Percentiles rank a stretch among this genome's conserved stretches.
Evolutionary conservation across 2,329 filamentous ascomycete genomes (phyloP).

Genomic region (Immersiporthe knoxdaviesiana): DNA sequence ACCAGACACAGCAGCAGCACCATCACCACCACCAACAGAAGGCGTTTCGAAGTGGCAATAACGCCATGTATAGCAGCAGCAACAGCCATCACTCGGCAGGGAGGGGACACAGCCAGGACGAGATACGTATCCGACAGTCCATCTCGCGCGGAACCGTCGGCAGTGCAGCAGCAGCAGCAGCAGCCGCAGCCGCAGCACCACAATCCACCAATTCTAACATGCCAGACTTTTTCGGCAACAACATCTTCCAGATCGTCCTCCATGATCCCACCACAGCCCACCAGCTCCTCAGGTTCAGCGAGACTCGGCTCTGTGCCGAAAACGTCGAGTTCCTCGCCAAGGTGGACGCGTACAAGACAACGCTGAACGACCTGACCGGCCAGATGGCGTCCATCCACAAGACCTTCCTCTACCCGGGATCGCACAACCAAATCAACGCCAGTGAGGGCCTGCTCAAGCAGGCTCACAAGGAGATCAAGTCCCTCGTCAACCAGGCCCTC

Average conservation of each 20-base stretch:
- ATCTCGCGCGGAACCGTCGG: conserved; percentile 20
- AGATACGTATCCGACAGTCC: conserved; percentile 18
- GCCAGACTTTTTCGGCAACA: conserved; percentile 47
- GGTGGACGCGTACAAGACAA: conserved; percentile 50
- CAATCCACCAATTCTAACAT: conserved; percentile 31
- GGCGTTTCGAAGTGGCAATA: conserved; percentile 14
- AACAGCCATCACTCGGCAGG: conserved; percentile 12
- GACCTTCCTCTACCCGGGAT: conserved; percentile 35
- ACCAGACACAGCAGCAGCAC: conserved; percentile 12
- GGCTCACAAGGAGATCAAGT: conserved; percentile 36
- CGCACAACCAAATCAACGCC: conserved; percentile 36
- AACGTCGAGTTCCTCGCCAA: conserved; percentile 52
- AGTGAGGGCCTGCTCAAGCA: conserved; percentile 34
- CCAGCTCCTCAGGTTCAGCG: conserved; percentile 46
- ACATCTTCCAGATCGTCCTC: conserved; percentile 47
- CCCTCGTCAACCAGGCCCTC: conserved; percentile 40
- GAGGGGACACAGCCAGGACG: conserved; percentile 23
- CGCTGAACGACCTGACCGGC: conserved; percentile 45
- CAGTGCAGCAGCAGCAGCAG: conserved; percentile 1
- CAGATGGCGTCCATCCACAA: conserved; percentile 43
- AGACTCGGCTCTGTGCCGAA: conserved; percentile 44
- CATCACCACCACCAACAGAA: background rate
- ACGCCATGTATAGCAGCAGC: conserved; percentile 15
- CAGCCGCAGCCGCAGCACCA: conserved; percentile 6
- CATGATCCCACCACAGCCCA: conserved; percentile 48